Evolutionary conservation across 805 yeast genomes (phyloP), one percentile per base, ranked within the genome.

Genomic region (Metschnikowia noctiluminum): DNA sequence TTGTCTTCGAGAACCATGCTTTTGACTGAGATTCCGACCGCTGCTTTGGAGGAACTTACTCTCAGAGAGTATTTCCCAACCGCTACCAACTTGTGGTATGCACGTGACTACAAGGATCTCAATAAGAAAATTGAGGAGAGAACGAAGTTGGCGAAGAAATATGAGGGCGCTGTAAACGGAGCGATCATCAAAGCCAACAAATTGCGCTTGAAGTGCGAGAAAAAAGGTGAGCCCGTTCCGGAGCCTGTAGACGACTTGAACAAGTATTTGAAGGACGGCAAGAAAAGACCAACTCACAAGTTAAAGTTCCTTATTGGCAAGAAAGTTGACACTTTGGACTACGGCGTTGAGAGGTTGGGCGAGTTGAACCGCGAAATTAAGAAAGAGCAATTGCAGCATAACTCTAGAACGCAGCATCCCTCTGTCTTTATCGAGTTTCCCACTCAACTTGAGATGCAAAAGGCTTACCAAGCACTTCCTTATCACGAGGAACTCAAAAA

Each of bases 391-490:
- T 60, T 65, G 14, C 67, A 72, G 35, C 78, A 80, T 66, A 76
- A 77, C 42, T 67, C 76, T 7, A 74, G 75, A 52, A 72, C 79
- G 3, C 78, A 78, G 59, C 64, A 78, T 38, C 83, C 86, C 5
- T 80, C 96, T 35, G 92, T 84, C 6, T 89, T 90, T 60, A 65
- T 90, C 48, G 89, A 88, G 62, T 92, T 94, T 66, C 78, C 86
- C 43, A 76, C 87, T 51, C 97, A 90, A 67, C 77, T 86, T 51
- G 96, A 91, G 63, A 85, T 94, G 48, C 97, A 91, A 68, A 77
- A 82, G 57, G 96, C 96, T 42, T 87, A 77, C 67, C 98, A 92
- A 70, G 84, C 89, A n/a, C 68, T 85, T 54, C 84, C 85, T 34
- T 79, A 77, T 55, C 77, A 76, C 61, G 62, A 71, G 62, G 62